Percentiles rank a stretch among this genome's conserved stretches.
Evolutionary conservation across 2,329 filamentous ascomycete species (phyloP).

Genomic region (Diaporthe amygdali): DNA sequence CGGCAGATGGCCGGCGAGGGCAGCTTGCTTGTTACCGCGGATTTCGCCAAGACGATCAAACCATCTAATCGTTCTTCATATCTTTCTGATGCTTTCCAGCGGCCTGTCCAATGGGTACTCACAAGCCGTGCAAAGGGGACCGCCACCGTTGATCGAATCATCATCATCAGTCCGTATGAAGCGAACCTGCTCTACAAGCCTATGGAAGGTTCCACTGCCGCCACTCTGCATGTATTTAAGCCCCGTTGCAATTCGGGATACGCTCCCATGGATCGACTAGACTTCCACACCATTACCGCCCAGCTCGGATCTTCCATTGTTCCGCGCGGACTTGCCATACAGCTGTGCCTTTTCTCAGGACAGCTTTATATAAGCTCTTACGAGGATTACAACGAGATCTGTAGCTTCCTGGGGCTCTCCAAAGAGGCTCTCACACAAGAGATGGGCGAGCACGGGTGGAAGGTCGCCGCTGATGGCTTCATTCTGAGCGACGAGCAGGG

Average conservation of each 20-base stretch:
- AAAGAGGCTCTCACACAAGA: conserved; percentile 29
- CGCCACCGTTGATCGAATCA: conserved; percentile 32
- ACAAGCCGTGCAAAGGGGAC: conserved; percentile 31
- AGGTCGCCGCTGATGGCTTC: conserved; percentile 40
- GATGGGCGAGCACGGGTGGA: not conserved
- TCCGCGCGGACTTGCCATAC: conserved; percentile 7
- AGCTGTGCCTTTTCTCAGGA: conserved; percentile 70
- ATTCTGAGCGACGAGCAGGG: conserved; percentile 29
- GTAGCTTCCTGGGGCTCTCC: conserved; percentile 56
- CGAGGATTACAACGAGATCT: conserved; percentile 58
- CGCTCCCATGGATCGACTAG: conserved; percentile 49
- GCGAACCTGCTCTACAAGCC: conserved; percentile 53
- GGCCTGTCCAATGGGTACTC: conserved; percentile 61
- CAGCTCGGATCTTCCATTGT: conserved; percentile 22
- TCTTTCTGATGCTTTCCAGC: conserved; percentile 51
- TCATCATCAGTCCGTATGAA: conserved; percentile 67
- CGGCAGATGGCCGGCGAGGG: conserved; percentile 31
- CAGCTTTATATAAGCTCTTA: conserved; percentile 66
- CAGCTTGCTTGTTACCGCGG: conserved; percentile 43
- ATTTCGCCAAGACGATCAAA: conserved; percentile 55
- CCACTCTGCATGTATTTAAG: conserved; percentile 58
- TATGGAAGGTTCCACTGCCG: conserved; percentile 42
- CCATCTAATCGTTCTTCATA: conserved; percentile 4
- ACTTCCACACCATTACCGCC: conserved; percentile 46
- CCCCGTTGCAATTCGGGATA: conserved; percentile 34